Percentiles rank a stretch among this genome's conserved stretches.
Evolutionary conservation across 2,329 filamentous ascomycete species (phyloP).

Genomic region (Fusarium nematophilum): DNA sequence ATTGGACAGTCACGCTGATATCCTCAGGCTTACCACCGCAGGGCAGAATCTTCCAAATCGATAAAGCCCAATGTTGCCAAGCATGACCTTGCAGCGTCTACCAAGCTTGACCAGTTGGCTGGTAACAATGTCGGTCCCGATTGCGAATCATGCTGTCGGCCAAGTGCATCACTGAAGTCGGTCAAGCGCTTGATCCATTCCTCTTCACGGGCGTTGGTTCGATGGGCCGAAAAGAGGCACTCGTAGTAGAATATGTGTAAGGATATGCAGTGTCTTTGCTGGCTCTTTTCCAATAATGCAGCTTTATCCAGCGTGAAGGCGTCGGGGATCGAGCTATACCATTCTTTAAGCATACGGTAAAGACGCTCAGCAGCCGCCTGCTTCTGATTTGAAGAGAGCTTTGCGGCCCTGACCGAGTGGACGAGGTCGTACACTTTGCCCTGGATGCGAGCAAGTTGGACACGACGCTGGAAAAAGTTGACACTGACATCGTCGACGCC

Average conservation of each 20-base stretch:
- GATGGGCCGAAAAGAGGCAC: conserved; percentile 6
- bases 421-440: conserved; percentile 25
- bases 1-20: neutral
- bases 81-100: conserved; percentile 7
- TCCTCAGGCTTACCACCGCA: conserved; percentile 13
- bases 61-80: neutral
- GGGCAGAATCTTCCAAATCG: neutral
- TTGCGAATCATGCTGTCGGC: neutral
- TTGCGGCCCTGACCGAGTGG: neutral
- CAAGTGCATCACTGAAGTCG: neutral
- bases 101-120: conserved; percentile 2
- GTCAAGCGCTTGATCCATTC: conserved; percentile 1
- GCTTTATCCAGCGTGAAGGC: neutral
- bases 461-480: neutral
- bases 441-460: conserved; percentile 1
- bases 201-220: neutral
- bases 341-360: conserved; percentile 8
- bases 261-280: neutral
- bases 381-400: neutral
- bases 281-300: neutral
- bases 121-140: neutral
- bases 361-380: neutral
- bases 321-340: conserved; percentile 3
- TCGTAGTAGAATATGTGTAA: conserved; percentile 9
- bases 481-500: neutral